Evolutionary conservation across 768 basidiomycete genomes (phyloP).

Genomic region (Psilocybe sp.): DNA sequence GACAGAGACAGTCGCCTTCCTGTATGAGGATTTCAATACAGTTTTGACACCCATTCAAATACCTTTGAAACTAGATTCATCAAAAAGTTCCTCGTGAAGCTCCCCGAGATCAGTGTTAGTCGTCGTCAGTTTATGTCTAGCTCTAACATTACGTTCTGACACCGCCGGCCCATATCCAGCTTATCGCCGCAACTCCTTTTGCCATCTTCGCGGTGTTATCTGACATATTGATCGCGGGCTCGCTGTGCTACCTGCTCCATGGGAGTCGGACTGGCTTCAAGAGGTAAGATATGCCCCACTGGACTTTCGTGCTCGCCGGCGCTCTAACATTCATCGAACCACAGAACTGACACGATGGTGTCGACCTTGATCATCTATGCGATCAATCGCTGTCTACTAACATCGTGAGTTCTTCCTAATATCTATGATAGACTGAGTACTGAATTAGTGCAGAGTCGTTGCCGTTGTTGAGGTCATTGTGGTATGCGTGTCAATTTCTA

Average conservation of each 20-base stretch:
- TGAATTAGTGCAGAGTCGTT: constrained; percentile 21
- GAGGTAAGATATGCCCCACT: constrained; percentile 18
- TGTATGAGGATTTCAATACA: constrained; percentile 13
- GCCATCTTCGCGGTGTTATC: constrained; percentile 43
- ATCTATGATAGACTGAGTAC: not conserved
- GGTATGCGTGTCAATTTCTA: constrained; percentile 17
- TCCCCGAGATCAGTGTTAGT: constrained; percentile 33
- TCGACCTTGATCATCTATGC: constrained; percentile 45
- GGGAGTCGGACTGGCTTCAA: constrained; percentile 35
- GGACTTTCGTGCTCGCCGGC: not conserved
- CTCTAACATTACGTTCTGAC: not conserved
- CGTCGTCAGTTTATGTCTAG: not conserved
- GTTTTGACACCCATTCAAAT: not conserved
- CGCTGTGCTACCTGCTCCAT: constrained; percentile 39
- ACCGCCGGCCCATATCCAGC: constrained; percentile 16
- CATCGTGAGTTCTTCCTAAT: constrained; percentile 32
- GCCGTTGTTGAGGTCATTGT: constrained; percentile 37
- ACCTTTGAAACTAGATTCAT: constrained; percentile 25
- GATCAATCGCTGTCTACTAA: constrained; percentile 47
- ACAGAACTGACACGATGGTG: constrained; percentile 40
- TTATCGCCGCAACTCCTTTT: constrained; percentile 40
- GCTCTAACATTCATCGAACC: not conserved
- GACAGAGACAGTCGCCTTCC: constrained; percentile 31
- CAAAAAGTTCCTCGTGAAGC: constrained; percentile 28
- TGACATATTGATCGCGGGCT: constrained; percentile 40